A percentile compares a stretch with the other conserved stretches of the same genome.
These are phyloP conservation scores for Neoascochyta sp. DNA, from an alignment of 2,329 filamentous ascomycete species.

Conservation along the genomic window DNA sequence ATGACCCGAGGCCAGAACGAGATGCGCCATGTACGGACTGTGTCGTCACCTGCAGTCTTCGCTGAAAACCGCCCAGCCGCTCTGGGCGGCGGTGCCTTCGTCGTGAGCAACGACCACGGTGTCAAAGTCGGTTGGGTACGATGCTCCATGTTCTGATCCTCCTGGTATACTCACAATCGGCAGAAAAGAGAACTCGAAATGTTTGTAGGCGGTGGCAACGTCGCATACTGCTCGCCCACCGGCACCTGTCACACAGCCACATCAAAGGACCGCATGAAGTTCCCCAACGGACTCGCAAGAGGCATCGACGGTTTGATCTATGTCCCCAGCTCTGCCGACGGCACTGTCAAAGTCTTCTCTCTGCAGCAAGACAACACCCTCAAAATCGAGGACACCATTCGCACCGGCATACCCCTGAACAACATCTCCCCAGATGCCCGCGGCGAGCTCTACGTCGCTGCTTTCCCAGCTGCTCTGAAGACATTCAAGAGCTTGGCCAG, in stretches of 20 bases:
- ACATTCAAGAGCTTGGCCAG: constrained; percentile 11
- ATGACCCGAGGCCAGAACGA: constrained; percentile 16
- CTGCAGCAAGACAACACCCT: constrained; percentile 16
- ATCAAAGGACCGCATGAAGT: constrained; percentile 22
- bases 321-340: constrained; percentile 24
- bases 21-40: constrained; percentile 23
- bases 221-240: constrained; percentile 19
- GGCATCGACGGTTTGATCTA: constrained; percentile 26
- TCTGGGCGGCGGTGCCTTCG: constrained; percentile 16
- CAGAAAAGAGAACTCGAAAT: constrained; percentile 20
- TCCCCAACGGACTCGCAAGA: constrained; percentile 26
- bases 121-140: constrained; percentile 21
- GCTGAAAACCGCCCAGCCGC: constrained; percentile 24
- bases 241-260: constrained; percentile 18
- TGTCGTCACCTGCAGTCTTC: constrained; percentile 16
- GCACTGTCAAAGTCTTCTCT: constrained; percentile 19
- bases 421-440: constrained; percentile 25
- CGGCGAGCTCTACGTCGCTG: constrained; percentile 25
- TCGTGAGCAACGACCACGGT: constrained; percentile 29
- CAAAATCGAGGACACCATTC: constrained; percentile 18
- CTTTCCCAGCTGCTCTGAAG: constrained; percentile 14
- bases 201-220: constrained; percentile 26
- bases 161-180: not conserved
- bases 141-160: not conserved
- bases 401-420: constrained; percentile 25